phyloP scores from a whole-genome alignment of 1,284 basidiomycete genomes.

The Rhizoctonia solani region DNA sequence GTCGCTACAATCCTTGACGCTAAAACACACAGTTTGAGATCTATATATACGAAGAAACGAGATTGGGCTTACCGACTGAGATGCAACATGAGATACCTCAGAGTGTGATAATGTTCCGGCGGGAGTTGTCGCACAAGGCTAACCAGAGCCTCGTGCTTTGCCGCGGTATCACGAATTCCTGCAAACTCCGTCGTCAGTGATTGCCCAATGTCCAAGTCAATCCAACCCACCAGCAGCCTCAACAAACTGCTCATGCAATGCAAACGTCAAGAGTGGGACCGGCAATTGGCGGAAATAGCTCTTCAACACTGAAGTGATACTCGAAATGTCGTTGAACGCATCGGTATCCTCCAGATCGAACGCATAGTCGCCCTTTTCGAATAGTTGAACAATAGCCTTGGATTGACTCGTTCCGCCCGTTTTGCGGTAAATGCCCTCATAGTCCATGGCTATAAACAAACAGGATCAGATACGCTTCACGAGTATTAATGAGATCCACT shows the following conservation, averaged over 20 bases:
- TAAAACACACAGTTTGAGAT: no score
- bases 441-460: slow-evolving; percentile 69
- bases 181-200: slow-evolving; percentile 22
- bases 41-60: no score
- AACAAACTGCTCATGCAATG: slow-evolving; percentile 90
- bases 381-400: slow-evolving; percentile 91
- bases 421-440: slow-evolving; percentile 97
- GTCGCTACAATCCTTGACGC: slow-evolving; percentile 69
- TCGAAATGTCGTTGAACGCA: slow-evolving; percentile 95
- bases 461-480: not conserved
- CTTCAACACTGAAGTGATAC: slow-evolving; percentile 95
- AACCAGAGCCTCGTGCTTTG: slow-evolving; percentile 65
- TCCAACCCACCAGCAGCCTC: slow-evolving; percentile 59
- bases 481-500: slow-evolving; percentile 46
- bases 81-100: slow-evolving; percentile 84
- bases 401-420: slow-evolving; percentile 92
- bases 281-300: slow-evolving; percentile 94
- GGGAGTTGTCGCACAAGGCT: slow-evolving; percentile 82
- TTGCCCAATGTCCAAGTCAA: not conserved
- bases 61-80: slow-evolving; percentile 64
- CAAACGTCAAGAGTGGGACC: slow-evolving; percentile 86
- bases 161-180: slow-evolving; percentile 64
- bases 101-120: slow-evolving; percentile 83
- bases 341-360: slow-evolving; percentile 90
- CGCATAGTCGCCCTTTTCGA: slow-evolving; percentile 89